Percentiles rank a stretch among this genome's conserved stretches.
These are phyloP conservation scores for Sicyos edulis DNA, from an alignment of 306 rosid genomes.

Conservation along the genomic window DNA sequence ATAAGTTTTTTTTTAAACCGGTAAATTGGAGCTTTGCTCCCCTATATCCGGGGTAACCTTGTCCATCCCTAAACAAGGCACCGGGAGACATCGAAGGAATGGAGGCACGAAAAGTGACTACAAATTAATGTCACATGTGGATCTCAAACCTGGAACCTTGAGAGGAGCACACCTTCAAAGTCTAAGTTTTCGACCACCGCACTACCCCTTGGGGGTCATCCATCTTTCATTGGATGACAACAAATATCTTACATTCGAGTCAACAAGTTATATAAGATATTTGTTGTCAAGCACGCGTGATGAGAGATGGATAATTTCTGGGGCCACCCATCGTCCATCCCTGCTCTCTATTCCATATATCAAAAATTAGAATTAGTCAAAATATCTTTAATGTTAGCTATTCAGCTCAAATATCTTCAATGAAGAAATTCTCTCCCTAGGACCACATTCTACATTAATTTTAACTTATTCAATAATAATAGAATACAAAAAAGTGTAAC, in stretches of 20 bases:
- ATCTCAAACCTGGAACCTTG: too few relatives aligned
- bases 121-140: too few relatives aligned
- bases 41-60: too few relatives aligned
- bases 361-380: background rate
- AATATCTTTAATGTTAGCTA: too few relatives aligned
- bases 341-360: background rate
- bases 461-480: slow-evolving; percentile 1
- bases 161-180: too few relatives aligned
- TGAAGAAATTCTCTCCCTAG: background rate
- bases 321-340: background rate
- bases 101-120: too few relatives aligned
- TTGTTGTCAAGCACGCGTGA: slow-evolving; percentile 5
- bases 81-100: too few relatives aligned
- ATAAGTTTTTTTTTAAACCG: background rate
- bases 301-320: background rate
- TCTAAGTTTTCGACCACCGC: too few relatives aligned
- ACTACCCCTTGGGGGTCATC: too few relatives aligned
- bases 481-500: background rate
- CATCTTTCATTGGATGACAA: too few relatives aligned
- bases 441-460: background rate
- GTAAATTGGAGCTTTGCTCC: too few relatives aligned
- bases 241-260: background rate
- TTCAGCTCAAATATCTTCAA: background rate
- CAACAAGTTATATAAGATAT: background rate
- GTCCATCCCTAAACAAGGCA: too few relatives aligned